A percentile compares a stretch with the other conserved stretches of the same genome.
phyloP scores from a whole-genome alignment of 805 yeast genomes.

The Debaryomyces tyrocola region DNA sequence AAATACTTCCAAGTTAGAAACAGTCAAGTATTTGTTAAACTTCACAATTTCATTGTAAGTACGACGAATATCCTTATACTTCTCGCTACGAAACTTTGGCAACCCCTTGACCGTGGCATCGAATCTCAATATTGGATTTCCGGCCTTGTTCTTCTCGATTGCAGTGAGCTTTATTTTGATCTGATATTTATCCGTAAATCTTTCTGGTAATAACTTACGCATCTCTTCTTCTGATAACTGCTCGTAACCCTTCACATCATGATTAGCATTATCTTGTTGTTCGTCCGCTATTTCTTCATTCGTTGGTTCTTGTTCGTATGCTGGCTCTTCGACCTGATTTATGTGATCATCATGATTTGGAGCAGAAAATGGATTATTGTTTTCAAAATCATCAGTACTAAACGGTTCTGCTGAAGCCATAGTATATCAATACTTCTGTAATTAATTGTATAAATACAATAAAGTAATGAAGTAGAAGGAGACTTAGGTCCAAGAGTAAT shows the following conservation, averaged over 20 bases:
- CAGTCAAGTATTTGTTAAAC: constrained; percentile 73
- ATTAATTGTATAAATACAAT: too few species aligned
- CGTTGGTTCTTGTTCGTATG: constrained; percentile 2
- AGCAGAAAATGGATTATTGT: constrained; percentile 44
- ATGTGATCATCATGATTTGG: constrained; percentile 15
- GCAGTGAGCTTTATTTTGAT: constrained; percentile 60
- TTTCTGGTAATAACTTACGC: constrained; percentile 49
- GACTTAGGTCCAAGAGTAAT: too few species aligned
- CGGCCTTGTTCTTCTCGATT: constrained; percentile 70
- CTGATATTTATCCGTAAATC: constrained; percentile 42
- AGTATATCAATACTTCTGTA: not conserved
- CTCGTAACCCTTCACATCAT: not conserved
- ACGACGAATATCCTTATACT: constrained; percentile 74
- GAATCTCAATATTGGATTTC: constrained; percentile 77
- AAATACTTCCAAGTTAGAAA: constrained; percentile 87
- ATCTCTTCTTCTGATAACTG: constrained; percentile 33
- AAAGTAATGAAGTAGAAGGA: too few species aligned
- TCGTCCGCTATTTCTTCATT: not conserved
- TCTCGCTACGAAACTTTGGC: constrained; percentile 71
- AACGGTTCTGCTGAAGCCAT: constrained; percentile 48
- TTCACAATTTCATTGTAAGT: constrained; percentile 75
- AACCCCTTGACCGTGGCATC: constrained; percentile 55
- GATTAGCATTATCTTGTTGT: constrained; percentile 22
- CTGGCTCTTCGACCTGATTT: not conserved
- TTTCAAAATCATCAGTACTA: constrained; percentile 47